These are phyloP conservation scores for Tulasnella sp. DNA, from an alignment of 768 basidiomycete genomes.

Conservation along the genomic window DNA sequence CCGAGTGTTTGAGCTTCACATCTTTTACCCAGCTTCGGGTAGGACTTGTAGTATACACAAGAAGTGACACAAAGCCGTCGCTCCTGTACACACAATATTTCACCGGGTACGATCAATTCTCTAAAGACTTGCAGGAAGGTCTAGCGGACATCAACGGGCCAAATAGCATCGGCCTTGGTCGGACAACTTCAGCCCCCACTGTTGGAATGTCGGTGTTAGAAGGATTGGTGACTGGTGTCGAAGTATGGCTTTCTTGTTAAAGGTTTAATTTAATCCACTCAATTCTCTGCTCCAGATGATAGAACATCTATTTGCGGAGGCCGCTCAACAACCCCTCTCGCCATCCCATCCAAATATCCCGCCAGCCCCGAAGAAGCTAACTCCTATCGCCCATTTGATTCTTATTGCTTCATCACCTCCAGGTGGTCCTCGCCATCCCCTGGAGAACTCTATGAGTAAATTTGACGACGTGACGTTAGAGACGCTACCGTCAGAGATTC, in stretches of 20 bases:
- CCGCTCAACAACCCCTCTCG: neutral
- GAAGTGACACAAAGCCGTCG: neutral
- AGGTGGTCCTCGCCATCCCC: neutral
- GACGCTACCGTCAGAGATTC: slow-evolving; percentile 5
- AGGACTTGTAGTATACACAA: slow-evolving; percentile 7
- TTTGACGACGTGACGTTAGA: slow-evolving; percentile 9
- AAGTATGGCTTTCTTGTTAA: neutral
- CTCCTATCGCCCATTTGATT: slow-evolving; percentile 3
- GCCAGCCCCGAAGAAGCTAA: neutral
- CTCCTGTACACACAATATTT: slow-evolving; percentile 1
- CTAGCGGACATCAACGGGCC: too few species aligned
- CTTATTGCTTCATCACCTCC: slow-evolving; percentile 7
- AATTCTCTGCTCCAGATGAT: neutral
- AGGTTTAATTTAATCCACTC: neutral
- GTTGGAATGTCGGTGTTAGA: slow-evolving; percentile 9
- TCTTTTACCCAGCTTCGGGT: slow-evolving; percentile 2
- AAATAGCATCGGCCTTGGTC: neutral
- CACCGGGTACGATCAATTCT: neutral
- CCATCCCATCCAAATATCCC: neutral
- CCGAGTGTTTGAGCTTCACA: too few species aligned
- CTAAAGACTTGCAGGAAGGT: neutral
- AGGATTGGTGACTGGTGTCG: slow-evolving; percentile 8
- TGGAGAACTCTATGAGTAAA: neutral
- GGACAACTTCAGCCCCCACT: neutral
- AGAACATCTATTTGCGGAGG: neutral